These are phyloP conservation scores for Chionographis japonica DNA, from an alignment of 106 monocot genomes.

Conservation along the genomic window DNA sequence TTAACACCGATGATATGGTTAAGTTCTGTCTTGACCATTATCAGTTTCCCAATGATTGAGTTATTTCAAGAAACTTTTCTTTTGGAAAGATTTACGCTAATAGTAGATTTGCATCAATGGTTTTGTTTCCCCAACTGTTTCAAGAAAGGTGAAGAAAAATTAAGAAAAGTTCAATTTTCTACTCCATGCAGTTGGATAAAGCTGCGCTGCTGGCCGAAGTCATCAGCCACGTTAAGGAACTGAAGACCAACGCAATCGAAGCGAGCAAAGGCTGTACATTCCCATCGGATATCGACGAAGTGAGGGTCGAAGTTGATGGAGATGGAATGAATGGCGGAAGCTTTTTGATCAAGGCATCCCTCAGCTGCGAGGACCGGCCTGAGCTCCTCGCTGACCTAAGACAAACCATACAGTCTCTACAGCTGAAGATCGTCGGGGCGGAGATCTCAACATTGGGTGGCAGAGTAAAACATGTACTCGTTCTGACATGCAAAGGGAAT, in stretches of 20 bases:
- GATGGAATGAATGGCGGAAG: constrained; percentile 14
- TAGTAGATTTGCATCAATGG: no score
- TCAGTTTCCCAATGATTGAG: no score
- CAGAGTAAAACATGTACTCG: constrained; percentile 51
- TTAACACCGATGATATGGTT: no score
- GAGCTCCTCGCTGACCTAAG: constrained; percentile 71
- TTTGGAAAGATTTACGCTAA: no score
- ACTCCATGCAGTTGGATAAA: constrained; percentile 69
- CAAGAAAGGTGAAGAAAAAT: constrained; percentile 4
- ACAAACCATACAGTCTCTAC: constrained; percentile 35
- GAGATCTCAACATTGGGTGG: constrained; percentile 77
- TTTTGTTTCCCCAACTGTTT: no score
- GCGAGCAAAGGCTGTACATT: constrained; percentile 32
- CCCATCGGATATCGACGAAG: constrained; percentile 68
- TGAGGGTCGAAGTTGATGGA: constrained; percentile 35
- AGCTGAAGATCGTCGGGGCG: constrained; percentile 39
- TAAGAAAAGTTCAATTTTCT: constrained; percentile 10
- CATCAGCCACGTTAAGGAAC: constrained; percentile 55
- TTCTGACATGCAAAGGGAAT: constrained; percentile 31
- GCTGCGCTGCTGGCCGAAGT: constrained; percentile 76
- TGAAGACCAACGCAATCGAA: constrained; percentile 48
- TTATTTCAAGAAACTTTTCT: no score
- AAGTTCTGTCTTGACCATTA: no score
- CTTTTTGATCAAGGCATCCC: constrained; percentile 49
- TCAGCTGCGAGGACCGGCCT: constrained; percentile 71